Evolutionary conservation across 768 basidiomycete species (phyloP).

Genomic region (Mycena haematopus): DNA sequence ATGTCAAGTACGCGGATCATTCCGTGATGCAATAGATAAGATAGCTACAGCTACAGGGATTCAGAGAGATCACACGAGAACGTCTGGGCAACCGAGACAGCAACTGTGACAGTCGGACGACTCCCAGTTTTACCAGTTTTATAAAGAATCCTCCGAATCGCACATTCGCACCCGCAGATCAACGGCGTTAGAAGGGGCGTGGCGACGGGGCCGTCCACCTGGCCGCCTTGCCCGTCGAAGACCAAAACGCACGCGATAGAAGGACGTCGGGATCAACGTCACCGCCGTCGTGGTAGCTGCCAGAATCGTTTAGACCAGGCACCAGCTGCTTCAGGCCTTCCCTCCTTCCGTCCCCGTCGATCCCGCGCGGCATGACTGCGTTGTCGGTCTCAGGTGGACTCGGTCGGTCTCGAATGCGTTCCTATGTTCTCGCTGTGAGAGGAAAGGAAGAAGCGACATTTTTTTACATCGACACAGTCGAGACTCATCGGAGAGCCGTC

Average conservation of each 20-base stretch:
- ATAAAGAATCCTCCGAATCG: neutral
- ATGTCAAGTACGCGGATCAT: too few species aligned
- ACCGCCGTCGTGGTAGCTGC: constrained; percentile 13
- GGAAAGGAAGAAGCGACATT: constrained; percentile 37
- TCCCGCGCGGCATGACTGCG: constrained; percentile 65
- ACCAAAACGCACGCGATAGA: constrained; percentile 36
- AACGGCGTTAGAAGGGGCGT: constrained; percentile 90
- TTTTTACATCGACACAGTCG: neutral
- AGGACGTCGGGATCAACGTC: constrained; percentile 25
- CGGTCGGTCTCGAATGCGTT: constrained; percentile 72
- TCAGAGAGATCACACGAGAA: too few species aligned
- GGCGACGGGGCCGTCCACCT: constrained; percentile 92
- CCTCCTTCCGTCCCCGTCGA: constrained; percentile 40
- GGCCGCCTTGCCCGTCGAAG: constrained; percentile 84
- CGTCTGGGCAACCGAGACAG: too few species aligned
- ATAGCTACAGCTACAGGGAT: too few species aligned
- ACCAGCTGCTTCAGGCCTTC: constrained; percentile 46
- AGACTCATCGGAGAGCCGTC: neutral
- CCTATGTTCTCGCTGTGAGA: constrained; percentile 68
- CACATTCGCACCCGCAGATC: constrained; percentile 55
- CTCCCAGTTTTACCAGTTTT: too few species aligned
- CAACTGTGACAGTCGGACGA: too few species aligned
- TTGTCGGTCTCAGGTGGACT: constrained; percentile 51
- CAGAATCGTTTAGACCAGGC: constrained; percentile 10
- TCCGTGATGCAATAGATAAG: too few species aligned